Conservation (phyloP, 495 filamentous ascomycete genomes). For the Aspergillus bertholletiae region DNA sequence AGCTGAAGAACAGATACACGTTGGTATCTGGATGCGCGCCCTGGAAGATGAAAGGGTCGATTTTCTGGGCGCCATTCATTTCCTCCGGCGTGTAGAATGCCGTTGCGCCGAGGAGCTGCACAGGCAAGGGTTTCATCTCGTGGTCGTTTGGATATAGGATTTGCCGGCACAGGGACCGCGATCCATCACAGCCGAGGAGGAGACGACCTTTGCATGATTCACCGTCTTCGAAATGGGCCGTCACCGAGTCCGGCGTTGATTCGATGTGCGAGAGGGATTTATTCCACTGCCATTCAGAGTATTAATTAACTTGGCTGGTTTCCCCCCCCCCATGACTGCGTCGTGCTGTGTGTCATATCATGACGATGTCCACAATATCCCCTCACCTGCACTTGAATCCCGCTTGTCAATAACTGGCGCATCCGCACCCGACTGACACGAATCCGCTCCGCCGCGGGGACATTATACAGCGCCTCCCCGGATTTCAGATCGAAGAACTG, state of each 20-base stretch:
- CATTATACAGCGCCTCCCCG: slow-evolving; percentile 38
- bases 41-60: slow-evolving; percentile 61
- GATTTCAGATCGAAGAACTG: slow-evolving; percentile 51
- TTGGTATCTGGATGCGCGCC: slow-evolving; percentile 54
- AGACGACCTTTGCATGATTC: slow-evolving; percentile 42
- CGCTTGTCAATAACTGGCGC: slow-evolving; percentile 43
- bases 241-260: slow-evolving; percentile 28
- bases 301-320: too few relatives aligned
- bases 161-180: slow-evolving; percentile 41
- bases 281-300: slow-evolving; percentile 38
- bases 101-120: slow-evolving; percentile 46
- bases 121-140: slow-evolving; percentile 40
- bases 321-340: too few relatives aligned
- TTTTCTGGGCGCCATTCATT: slow-evolving; percentile 36
- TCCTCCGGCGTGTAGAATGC: slow-evolving; percentile 37
- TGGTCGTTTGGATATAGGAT: slow-evolving; percentile 32
- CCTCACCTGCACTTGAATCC: slow-evolving; percentile 41
- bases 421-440: slow-evolving; percentile 49
- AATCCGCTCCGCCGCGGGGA: slow-evolving; percentile 47
- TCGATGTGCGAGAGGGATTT: slow-evolving; percentile 41
- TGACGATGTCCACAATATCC: too few relatives aligned
- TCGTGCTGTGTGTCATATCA: too few relatives aligned
- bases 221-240: slow-evolving; percentile 50
- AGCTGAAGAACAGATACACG: slow-evolving; percentile 54
- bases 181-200: slow-evolving; percentile 56